Evolutionary conservation across 345 rosid genomes (phyloP), one percentile per base, ranked within the genome.

Genomic region (Bruguiera sexangula): DNA sequence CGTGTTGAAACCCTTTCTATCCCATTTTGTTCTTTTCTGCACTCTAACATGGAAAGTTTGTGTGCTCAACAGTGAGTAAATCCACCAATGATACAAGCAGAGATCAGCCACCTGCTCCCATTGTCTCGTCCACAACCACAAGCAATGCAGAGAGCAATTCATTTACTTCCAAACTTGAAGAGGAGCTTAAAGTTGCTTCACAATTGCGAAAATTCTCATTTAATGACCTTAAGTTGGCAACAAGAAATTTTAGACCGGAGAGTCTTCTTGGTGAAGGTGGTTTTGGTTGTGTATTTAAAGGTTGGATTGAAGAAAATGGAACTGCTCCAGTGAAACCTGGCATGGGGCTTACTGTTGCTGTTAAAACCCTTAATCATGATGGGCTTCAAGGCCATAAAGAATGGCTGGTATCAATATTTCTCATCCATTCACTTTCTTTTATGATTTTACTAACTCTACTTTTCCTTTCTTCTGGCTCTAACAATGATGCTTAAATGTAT

Each of bases 211-310:
- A 94, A 69, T 94, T 94, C 72, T 48, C 90, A 75, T 94, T 91
- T 82, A 89, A 85, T 77, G 97, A 94, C 80, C 95, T 94, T 50
- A 94, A 91, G 85, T 79, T 87, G 65, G 89, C 98, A 16, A 94
- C 98, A 73, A 83, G 98, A 69, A 94, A 91, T 80, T 93, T 91
- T 75, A 91, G 96, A 84, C 97, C 94, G 0, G 98, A 93, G 76
- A 82, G 88, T 83, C 98, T 93, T 69, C 97, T 93, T 37, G 98
- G 98, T n/a, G 97, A 93, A 85, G 98, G 98, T 67, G 98, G 98
- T 34, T 93, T 93, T 78, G 98, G 98, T 74, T 93, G 96, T 59
- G 97, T 93, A 56, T 93, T 91, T 75, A 93, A 93, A 80, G 98
- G 98, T 5, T 93, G 96, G 97, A 85, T 93, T 6, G 98, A 93